Evolutionary conservation across 129 eudicot species (phyloP).

Genomic region (Calendula officinalis): DNA sequence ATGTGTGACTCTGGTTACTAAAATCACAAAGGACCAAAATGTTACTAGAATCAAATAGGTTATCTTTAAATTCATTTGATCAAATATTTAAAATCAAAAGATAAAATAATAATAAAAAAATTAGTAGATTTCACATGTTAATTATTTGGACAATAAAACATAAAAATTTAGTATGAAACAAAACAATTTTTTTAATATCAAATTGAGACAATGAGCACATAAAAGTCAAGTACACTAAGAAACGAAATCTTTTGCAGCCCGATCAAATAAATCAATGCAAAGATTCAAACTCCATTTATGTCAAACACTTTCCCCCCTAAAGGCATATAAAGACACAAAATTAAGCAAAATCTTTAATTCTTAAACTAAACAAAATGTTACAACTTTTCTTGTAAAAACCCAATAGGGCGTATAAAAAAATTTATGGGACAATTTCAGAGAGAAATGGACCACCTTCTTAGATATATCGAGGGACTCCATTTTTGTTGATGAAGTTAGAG

Average conservation of each 20-base stretch:
- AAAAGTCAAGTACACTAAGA: no score
- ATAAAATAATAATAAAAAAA: no score
- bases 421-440: not conserved
- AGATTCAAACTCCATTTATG: no score
- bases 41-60: no score
- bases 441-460: constrained; percentile 44
- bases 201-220: not conserved
- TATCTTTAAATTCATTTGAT: not conserved
- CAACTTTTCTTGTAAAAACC: not conserved
- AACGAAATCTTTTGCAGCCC: no score
- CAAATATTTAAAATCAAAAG: not conserved
- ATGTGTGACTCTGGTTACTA: not conserved
- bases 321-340: not conserved
- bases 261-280: no score
- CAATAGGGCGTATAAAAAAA: not conserved
- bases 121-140: not conserved
- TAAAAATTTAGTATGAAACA: no score
- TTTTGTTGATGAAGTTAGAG: constrained; percentile 19
- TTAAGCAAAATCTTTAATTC: not conserved
- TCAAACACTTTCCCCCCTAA: no score
- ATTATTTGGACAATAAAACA: not conserved
- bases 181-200: not conserved
- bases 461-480: constrained; percentile 55
- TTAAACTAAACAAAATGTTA: not conserved
- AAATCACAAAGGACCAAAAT: not conserved